Percentiles rank a stretch among this genome's conserved stretches.
Evolutionary conservation across 345 rosid genomes (phyloP).

Genomic region (Tarenaya hassleriana): DNA sequence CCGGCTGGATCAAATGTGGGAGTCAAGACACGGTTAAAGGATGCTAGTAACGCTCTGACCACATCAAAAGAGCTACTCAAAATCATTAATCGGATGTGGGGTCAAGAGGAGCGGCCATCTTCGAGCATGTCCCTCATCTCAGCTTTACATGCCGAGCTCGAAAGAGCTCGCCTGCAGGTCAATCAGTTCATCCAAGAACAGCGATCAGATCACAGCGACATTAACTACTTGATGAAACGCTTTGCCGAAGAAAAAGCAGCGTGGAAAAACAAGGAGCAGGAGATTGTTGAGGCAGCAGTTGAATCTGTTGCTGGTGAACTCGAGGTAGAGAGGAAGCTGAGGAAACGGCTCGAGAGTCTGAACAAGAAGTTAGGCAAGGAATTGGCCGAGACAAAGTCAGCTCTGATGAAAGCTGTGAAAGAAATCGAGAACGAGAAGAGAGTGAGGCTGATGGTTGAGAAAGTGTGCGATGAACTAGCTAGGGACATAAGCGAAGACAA

Average conservation of each 20-base stretch:
- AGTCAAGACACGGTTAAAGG: conserved; percentile 67
- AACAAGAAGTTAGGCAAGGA: conserved; percentile 92
- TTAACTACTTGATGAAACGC: conserved; percentile 74
- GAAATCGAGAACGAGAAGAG: conserved; percentile 85
- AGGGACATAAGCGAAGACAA: conserved; percentile 55
- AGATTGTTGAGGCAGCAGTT: conserved; percentile 84
- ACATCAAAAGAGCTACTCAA: conserved; percentile 91
- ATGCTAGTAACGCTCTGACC: conserved; percentile 82
- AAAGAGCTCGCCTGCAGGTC: conserved; percentile 86
- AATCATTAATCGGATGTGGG: conserved; percentile 89
- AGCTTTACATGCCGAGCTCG: conserved; percentile 93
- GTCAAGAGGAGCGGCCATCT: conserved; percentile 78
- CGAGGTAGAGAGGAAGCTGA: conserved; percentile 76
- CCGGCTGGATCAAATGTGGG: conserved; percentile 70
- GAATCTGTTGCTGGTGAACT: conserved; percentile 88
- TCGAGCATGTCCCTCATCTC: conserved; percentile 93
- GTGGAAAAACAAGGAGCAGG: conserved; percentile 86
- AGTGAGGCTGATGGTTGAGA: conserved; percentile 67
- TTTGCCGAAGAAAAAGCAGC: conserved; percentile 90
- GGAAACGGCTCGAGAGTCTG: conserved; percentile 78
- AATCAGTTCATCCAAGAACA: conserved; percentile 84
- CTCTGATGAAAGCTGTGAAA: conserved; percentile 61
- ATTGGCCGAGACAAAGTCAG: conserved; percentile 63
- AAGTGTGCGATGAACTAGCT: conserved; percentile 79
- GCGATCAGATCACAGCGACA: conserved; percentile 63